Evolutionary conservation across 345 rosid genomes (phyloP), one percentile per base, ranked within the genome.

Genomic region (Euclidium syriacum): DNA sequence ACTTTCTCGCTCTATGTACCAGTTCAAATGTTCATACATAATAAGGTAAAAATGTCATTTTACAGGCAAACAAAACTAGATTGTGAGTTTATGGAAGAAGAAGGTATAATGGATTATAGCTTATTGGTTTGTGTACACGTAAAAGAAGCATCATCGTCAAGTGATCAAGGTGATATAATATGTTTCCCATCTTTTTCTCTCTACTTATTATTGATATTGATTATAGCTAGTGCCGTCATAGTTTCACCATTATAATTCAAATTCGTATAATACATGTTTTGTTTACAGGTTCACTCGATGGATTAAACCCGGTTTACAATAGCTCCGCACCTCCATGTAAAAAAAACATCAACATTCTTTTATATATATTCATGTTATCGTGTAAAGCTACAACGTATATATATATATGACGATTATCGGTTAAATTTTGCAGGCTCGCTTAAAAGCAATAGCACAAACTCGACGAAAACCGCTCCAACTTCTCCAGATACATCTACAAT

Each of bases 31-130:
- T 16, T 32, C 14, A 18, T 10, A 57, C 49, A 18, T 5, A 55
- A 55, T n/a, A 17, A 9, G 32, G 6, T 46, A 22, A n/a, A n/a
- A n/a, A 67, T 50, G n/a, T 27, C 10, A 57, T 20, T 6, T n/a
- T 48, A 11, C 34, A 84, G 87, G 74, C 94, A 86, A 74, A 68
- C 85, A 54, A 76, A 73, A 68, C 38, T 69, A 48, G 90, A 82
- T 11, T 77, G 85, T 62, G 78, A 78, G 64, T 80, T 80, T 67
- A 35, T 84, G 53, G 86, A 82, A 72, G 54, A 74, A 38, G 71
- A 70, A n/a, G 81, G 81, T 39, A 64, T 75, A 48, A 86, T 81
- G 81, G 77, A 79, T 56, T 83, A 81, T 58, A 81, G 83, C 75
- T 72, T 80, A 59, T 15, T 73, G 72, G 62, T 83, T 32, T 81